Evolutionary conservation across 768 basidiomycete species (phyloP), one percentile per base, ranked within the genome.

Genomic region (Amanita brunnescens): DNA sequence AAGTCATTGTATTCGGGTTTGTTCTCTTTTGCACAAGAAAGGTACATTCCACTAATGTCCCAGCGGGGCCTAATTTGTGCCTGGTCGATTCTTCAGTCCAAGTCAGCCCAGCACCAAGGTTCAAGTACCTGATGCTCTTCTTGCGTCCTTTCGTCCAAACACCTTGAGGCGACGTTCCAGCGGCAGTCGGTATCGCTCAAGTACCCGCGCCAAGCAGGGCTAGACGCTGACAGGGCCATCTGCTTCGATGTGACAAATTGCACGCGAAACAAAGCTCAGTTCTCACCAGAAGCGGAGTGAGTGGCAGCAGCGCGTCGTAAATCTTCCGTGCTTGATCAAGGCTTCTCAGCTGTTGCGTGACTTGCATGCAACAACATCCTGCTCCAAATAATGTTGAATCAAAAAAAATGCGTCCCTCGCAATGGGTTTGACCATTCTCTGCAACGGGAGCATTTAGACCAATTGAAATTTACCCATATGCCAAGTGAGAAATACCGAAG

Each of bases 181-280:
- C 48, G 39, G 43, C 53, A 54, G 41, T 54, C 53, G 18, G 32
- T 29, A 20, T 54, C 53, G 13, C 49, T 37, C 5, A 54, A 33
- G 35, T 54, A 54, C 14, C 53, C 53, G 12, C 53, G 29, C 53
- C 53, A 54, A 16, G 48, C 53, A 14, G 53, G 53, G 29, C 40
- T 54, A 26, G 47, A 54, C 8, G 53, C 53, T 42, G 53, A 43
- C 23, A 50, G 23, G 9, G 53, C 53, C 53, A 54, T 49, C 53
- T 54, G 33, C 33, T 26, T 18, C 12, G 2, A n/a, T 24, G 18
- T 33, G 7, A 7, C 26, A 10, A 39, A 12, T 6, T n/a, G 14
- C 23, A 24, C 3, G 2, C 23, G 16, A 13, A 7, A 39, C 12
- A 8, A 26, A 13, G 6, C 16, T 23, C n/a, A 37, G 23, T 39